Base-by-base conservation (phyloP, 1,284 basidiomycete genomes). In the Cryptococcus floricola region DNA sequence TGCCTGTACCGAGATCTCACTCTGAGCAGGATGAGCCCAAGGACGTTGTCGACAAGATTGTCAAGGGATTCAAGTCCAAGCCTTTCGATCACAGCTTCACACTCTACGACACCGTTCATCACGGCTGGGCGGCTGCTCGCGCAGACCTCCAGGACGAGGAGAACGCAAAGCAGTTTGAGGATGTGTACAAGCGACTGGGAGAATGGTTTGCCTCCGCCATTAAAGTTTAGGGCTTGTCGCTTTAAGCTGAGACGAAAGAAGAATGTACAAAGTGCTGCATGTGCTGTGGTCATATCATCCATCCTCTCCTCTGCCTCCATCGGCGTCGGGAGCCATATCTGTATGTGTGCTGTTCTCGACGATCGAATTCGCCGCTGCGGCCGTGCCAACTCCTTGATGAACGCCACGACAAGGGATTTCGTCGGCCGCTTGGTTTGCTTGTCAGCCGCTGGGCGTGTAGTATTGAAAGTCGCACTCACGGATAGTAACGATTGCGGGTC, bases 121-220 rank as follows among this genome's bases (percentile, higher is more conserved):
- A 87, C 68, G 86, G 86, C 41, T 87, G 85, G 81, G 86, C 86
- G 5, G 86, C 85, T 8, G 87, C 87, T 3, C 81, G 87, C 48
- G 86, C 82, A 1, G 77, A 88, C 67, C 77, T 88, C 49, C 79
- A 82, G 45, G 79, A 87, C 56, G 69, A 80, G 37, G 83, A 85
- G 59, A 87, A 87, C 75, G 80, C 81, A 65, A 83, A 83, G 72
- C 82, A 84, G 80, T 87, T 76, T 68, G 82, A 85, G 67, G 84
- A 87, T 59, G 79, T 87, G 34, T 87, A 87, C 71, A 71, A 76
- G 43, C 80, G 79, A 31, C 74, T 85, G 0, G 76, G 80, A 13
- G 77, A 73, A 13, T 87, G 82, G 74, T 84, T 84, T 51, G 49
- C 59, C 4, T 59, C 57, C 23, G 52, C 31, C 31, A 34, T 51